Conservation (phyloP, 139 green algal genomes). For the Auxenochlorella protothecoides region DNA sequence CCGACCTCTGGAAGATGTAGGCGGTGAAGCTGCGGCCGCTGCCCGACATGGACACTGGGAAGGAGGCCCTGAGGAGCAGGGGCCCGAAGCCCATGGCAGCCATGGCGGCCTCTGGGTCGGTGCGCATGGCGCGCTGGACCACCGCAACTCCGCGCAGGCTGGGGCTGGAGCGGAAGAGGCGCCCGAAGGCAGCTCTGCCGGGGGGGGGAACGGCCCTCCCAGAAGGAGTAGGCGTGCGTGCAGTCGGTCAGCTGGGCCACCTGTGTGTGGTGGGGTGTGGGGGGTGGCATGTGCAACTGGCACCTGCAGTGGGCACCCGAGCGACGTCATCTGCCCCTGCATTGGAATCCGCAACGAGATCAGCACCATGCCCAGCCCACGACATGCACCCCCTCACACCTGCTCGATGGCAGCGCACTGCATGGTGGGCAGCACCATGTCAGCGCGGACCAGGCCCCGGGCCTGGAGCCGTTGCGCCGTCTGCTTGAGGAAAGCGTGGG, state of each 20-base stretch:
- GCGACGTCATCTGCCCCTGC: too few species aligned
- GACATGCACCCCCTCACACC: constrained; percentile 12
- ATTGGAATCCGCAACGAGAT: neutral
- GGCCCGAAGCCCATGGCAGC: constrained; percentile 58
- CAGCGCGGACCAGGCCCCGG: constrained; percentile 4
- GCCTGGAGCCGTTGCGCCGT: constrained; percentile 26
- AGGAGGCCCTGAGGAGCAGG: constrained; percentile 53
- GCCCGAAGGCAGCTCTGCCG: constrained; percentile 65
- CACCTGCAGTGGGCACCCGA: too few species aligned
- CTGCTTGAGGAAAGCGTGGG: constrained; percentile 50
- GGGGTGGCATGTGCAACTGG: too few species aligned
- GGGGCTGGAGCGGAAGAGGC: constrained; percentile 48
- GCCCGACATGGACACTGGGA: constrained; percentile 80
- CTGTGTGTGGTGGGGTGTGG: neutral
- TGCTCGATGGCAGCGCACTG: constrained; percentile 55
- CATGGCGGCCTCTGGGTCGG: constrained; percentile 53
- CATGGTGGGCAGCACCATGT: constrained; percentile 26
- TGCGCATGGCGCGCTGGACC: constrained; percentile 64
- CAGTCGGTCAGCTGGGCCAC: constrained; percentile 48
- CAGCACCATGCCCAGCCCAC: neutral
- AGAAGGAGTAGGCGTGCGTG: constrained; percentile 90
- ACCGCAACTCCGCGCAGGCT: constrained; percentile 61
- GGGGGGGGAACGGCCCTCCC: constrained; percentile 73
- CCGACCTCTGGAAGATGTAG: constrained; percentile 61
- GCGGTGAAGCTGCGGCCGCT: constrained; percentile 68